Evolutionary conservation across 192 early-diverging fungal species (phyloP), one percentile per base, ranked within the genome.

Genomic region (Thoreauomyces humboldtii): DNA sequence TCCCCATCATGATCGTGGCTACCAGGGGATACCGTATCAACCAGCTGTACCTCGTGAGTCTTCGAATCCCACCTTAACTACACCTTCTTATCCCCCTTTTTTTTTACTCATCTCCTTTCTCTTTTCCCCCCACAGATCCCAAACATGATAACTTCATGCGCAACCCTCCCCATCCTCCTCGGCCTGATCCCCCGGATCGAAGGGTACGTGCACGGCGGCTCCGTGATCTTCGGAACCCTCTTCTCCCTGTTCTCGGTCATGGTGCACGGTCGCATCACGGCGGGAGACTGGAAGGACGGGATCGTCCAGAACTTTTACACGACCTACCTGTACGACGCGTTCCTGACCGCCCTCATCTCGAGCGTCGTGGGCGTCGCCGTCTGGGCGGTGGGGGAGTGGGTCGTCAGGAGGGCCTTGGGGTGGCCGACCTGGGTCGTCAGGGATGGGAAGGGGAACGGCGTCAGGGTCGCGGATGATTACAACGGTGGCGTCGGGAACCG

Each of bases 1-100:
- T 81, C 48, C 75, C 76, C 11, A 61, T 75, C 24, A 52, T 75
- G 32, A 34, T 67, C 42, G 61, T 71, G 7, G 79, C 61, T 21
- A 28, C 55, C 7, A 38, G 51, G 27, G 59, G 60, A 14, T 65
- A 56, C 56, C 59, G 63, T 38, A 66, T 78, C 28, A 70, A 59
- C 29, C 54, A 54, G 22, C 43, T 81, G 32, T 81, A 66, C 37
- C 43, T 72, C 0, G n/a, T n/a, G n/a, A n/a, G n/a, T n/a, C n/a
- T n/a, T n/a, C n/a, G n/a, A n/a, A n/a, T n/a, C n/a, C n/a, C n/a
- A n/a, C n/a, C n/a, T n/a, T n/a, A n/a, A n/a, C n/a, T n/a, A n/a
- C n/a, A n/a, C n/a, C n/a, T n/a, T n/a, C n/a, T n/a, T n/a, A n/a
- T n/a, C n/a, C n/a, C n/a, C n/a, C n/a, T n/a, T n/a, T n/a, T n/a